A percentile compares a stretch with the other conserved stretches of the same genome.
phyloP scores from a whole-genome alignment of 2,329 filamentous ascomycete species.

The Epichloe gansuensis region DNA sequence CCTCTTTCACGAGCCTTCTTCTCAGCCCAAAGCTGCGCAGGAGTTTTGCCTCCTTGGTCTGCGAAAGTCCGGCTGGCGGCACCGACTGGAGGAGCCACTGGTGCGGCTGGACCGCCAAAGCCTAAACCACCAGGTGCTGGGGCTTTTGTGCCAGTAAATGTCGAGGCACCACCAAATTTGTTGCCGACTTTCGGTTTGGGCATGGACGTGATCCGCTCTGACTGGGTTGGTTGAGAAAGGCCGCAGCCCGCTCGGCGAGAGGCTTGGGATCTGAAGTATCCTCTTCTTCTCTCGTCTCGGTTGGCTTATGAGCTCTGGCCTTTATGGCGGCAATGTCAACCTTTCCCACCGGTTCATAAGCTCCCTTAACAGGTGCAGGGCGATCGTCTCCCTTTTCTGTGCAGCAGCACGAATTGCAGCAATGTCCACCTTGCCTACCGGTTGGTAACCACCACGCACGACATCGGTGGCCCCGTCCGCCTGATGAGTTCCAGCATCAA shows the following conservation, averaged over 20 bases:
- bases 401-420: conserved; percentile 71
- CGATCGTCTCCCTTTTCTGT: conserved; percentile 62
- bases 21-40: conserved; percentile 93
- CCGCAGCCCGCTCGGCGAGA: conserved; percentile 63
- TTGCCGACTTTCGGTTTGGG: conserved; percentile 94
- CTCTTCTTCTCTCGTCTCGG: conserved; percentile 23
- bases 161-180: conserved; percentile 61
- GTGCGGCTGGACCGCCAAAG: conserved; percentile 45
- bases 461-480: conserved; percentile 46
- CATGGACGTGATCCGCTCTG: conserved; percentile 72
- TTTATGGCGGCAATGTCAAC: conserved; percentile 94
- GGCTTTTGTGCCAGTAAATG: conserved; percentile 81
- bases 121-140: conserved; percentile 61
- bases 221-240: conserved; percentile 45
- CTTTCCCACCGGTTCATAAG: conserved; percentile 91
- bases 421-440: conserved; percentile 95
- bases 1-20: conserved; percentile 78
- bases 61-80: conserved; percentile 86
- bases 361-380: conserved; percentile 75
- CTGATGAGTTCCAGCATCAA: conserved; percentile 32
- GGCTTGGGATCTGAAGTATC: conserved; percentile 38
- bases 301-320: conserved; percentile 62
- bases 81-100: conserved; percentile 52
- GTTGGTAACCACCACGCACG: conserved; percentile 79
- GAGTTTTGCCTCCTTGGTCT: conserved; percentile 88